phyloP scores from a whole-genome alignment of 768 basidiomycete genomes.

The Mycena floridula region DNA sequence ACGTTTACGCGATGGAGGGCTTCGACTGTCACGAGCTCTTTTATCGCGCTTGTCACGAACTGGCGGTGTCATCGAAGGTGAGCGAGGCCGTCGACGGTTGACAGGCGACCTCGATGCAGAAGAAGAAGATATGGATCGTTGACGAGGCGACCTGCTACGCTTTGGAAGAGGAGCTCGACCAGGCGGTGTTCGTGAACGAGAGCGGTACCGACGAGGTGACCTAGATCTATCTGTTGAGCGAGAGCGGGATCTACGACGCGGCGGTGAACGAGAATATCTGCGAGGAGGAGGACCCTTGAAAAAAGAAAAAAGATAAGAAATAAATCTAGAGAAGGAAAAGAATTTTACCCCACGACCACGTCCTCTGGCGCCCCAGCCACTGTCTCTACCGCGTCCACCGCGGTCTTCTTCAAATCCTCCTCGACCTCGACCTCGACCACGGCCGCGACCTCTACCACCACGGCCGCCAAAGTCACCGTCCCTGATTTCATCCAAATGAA shows the following conservation, averaged over 20 bases:
- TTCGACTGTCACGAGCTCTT: constrained; percentile 43
- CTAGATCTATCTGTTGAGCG: too few relatives aligned
- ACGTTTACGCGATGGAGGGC: constrained; percentile 46
- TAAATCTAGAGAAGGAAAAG: background rate
- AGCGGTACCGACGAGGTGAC: constrained; percentile 14
- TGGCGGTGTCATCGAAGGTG: constrained; percentile 38
- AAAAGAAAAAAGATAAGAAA: background rate
- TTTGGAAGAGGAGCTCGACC: constrained; percentile 26
- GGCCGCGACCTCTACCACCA: constrained; percentile 53
- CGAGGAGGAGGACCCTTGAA: constrained; percentile 30
- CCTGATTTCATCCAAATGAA: constrained; percentile 62
- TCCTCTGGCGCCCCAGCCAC: constrained; percentile 53
- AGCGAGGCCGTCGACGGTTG: too few relatives aligned
- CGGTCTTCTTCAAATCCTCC: constrained; percentile 42
- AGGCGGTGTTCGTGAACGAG: constrained; percentile 27
- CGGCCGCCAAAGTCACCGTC: constrained; percentile 50
- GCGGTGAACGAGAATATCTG: constrained; percentile 30
- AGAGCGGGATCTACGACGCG: constrained; percentile 29
- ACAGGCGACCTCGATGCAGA: too few relatives aligned
- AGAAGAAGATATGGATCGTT: too few relatives aligned
- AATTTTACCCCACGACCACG: constrained; percentile 39
- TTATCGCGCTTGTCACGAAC: constrained; percentile 28
- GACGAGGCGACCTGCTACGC: too few relatives aligned
- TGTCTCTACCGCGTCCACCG: constrained; percentile 40
- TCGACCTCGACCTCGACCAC: constrained; percentile 43